phyloP scores from a whole-genome alignment of 495 filamentous ascomycete species.

The Cairneyella variabilis region DNA sequence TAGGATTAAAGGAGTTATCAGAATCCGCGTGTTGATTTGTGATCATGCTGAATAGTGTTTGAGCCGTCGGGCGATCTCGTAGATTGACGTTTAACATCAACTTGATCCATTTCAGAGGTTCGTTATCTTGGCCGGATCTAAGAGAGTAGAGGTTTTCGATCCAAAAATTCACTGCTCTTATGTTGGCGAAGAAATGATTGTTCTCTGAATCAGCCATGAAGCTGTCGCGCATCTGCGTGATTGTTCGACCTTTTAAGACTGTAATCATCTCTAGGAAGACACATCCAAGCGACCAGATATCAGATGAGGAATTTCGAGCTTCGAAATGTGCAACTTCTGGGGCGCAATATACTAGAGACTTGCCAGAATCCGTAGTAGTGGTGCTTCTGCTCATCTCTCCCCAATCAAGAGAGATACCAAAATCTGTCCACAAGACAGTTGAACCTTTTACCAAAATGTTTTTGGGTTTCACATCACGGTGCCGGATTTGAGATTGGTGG shows the following conservation, averaged over 20 bases:
- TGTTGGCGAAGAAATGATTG: constrained; percentile 4
- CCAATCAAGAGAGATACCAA: constrained; percentile 34
- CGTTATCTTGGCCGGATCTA: not conserved
- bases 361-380: constrained; percentile 30
- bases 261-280: constrained; percentile 96
- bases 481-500: constrained; percentile 34
- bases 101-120: constrained; percentile 7
- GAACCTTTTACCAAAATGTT: constrained; percentile 41
- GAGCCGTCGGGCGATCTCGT: constrained; percentile 3
- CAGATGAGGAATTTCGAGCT: constrained; percentile 42
- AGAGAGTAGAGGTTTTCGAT: not conserved
- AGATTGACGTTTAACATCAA: not conserved
- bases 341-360: constrained; percentile 40
- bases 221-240: not conserved
- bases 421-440: constrained; percentile 37
- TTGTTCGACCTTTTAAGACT: constrained; percentile 31
- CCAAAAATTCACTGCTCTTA: constrained; percentile 1
- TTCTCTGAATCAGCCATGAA: constrained; percentile 1
- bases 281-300: too few relatives aligned
- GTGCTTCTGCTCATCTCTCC: constrained; percentile 31
- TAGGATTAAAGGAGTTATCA: not conserved
- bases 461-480: constrained; percentile 45
- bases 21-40: not conserved
- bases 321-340: constrained; percentile 39
- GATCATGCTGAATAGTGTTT: not conserved